phyloP scores from a whole-genome alignment of 2,329 filamentous ascomycete species.

The Colletotrichum neosansevieriae region DNA sequence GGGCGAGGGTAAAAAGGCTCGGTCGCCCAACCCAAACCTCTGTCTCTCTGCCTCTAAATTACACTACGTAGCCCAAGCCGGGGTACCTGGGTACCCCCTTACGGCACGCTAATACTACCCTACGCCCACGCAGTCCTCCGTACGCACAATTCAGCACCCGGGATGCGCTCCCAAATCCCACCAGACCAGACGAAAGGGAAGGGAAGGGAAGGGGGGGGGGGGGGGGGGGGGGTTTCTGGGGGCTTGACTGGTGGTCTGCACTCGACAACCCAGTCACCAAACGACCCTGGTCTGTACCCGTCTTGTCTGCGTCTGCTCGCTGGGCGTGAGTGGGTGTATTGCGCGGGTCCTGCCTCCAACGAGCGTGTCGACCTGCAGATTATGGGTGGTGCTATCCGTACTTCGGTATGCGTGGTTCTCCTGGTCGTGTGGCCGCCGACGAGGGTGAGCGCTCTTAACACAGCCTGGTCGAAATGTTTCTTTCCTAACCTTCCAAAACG shows the following conservation, averaged over 20 bases:
- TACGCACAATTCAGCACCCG: conserved; percentile 31
- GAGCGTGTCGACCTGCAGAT: conserved; percentile 32
- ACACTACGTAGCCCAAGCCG: conserved; percentile 17
- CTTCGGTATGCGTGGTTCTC: conserved; percentile 8
- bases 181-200: conserved; percentile 34
- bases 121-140: conserved; percentile 13
- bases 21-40: conserved; percentile 34
- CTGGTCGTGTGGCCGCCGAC: conserved; percentile 6
- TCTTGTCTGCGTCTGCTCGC: conserved; percentile 11
- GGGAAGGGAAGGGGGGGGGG: conserved; percentile 7
- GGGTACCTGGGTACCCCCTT: conserved; percentile 29
- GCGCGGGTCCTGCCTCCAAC: conserved; percentile 36
- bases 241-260: conserved; percentile 35
- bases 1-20: conserved; percentile 40
- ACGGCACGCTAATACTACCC: conserved; percentile 27
- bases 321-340: conserved; percentile 37
- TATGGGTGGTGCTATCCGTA: conserved; percentile 19
- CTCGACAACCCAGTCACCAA: conserved; percentile 7
- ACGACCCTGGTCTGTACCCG: conserved; percentile 30
- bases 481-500: conserved; percentile 1
- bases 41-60: conserved; percentile 18
- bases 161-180: conserved; percentile 35
- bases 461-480: conserved; percentile 15
- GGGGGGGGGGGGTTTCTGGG: conserved; percentile 1
- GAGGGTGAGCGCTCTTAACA: conserved; percentile 16